Percentiles rank a stretch among this genome's conserved stretches.
Evolutionary conservation across 129 eudicot species (phyloP).

Genomic region (Artemisia annua): DNA sequence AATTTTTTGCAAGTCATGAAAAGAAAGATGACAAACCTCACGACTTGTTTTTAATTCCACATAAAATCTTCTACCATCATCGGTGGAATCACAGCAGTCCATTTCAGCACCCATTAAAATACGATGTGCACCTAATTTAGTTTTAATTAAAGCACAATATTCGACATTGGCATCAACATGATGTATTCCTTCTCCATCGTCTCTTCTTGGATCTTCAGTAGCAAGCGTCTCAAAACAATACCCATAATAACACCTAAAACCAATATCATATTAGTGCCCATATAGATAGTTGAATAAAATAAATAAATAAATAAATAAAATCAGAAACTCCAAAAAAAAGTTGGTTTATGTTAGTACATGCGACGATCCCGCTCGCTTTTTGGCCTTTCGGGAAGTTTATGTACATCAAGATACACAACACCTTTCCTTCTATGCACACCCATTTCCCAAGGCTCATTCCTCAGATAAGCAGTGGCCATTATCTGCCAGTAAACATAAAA

Average conservation of each 20-base stretch:
- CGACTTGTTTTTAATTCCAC: constrained; percentile 95
- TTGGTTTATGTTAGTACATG: constrained; percentile 43
- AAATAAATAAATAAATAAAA: not conserved
- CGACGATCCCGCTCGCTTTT: constrained; percentile 80
- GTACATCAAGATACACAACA: constrained; percentile 98
- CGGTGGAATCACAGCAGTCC: constrained; percentile 99
- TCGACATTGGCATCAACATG: constrained; percentile 94
- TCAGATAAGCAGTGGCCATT: constrained; percentile 89
- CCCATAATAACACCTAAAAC: constrained; percentile 87
- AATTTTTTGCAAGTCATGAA: not conserved
- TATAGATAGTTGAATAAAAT: not conserved
- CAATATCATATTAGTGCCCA: constrained; percentile 14
- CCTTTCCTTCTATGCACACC: constrained; percentile 99
- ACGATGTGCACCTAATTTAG: constrained; percentile 96
- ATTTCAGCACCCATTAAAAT: constrained; percentile 99
- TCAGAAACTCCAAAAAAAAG: not conserved
- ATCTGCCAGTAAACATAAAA: constrained; percentile 52
- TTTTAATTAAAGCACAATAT: constrained; percentile 84
- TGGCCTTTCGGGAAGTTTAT: constrained; percentile 89
- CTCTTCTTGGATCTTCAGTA: constrained; percentile 93
- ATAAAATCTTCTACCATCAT: constrained; percentile 95
- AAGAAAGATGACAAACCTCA: constrained; percentile 52
- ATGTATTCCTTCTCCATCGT: constrained; percentile 93
- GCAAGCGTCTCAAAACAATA: constrained; percentile 95
- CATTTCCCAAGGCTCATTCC: constrained; percentile 99